Base-by-base conservation (phyloP, 805 yeast genomes). In the Saccharomycopsis babjevae region DNA sequence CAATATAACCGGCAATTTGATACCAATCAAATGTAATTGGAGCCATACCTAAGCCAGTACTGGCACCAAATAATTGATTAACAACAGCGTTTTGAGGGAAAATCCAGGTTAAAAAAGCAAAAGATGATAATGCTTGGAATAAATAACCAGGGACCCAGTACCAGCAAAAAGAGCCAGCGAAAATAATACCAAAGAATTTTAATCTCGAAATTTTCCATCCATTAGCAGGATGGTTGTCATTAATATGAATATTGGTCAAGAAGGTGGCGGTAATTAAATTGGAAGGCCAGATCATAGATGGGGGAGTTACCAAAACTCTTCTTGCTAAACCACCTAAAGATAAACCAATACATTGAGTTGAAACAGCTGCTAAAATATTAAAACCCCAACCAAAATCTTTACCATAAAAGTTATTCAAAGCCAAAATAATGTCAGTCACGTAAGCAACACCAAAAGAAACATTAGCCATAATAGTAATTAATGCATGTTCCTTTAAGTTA, bases 21-120 rank as follows among this genome's bases (percentile, higher is more conserved):
- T 80, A 79, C 89, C 89, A 86, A 71, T 85, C 89, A 67, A 86
- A 84, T 18, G 87, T 81, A 54, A 84, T 69, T 11, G 91, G 91
- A 65, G 84, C 70, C 68, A 84, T 68, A 22, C 89, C 90, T 62
- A 85, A 72, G 15, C 92, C 92, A 16, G 81, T 72, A 10, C 72
- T 64, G 6, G 80, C 75, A 57, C 93, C 93, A 66, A 86, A 85
- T 18, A 86, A 73, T 67, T 83, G 86, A 66, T 83, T 84, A 22
- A 85, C 77, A n/a, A 78, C 77, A 58, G 79, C 79, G 68, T 83
- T 83, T 52, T 82, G 71, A n/a, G 80, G 80, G 25, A 76, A 76
- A 56, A 83, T 83, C 90, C 91, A 86, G 22, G 85, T 76, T 50
- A 84, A 80, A 77, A 85, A 83, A 13, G 82, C 77, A 67, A 87